Percentiles rank a stretch among this genome's conserved stretches.
These are phyloP conservation scores for Dillenia suffruticosa DNA, from an alignment of 164 flowering plant genomes.

Conservation along the genomic window DNA sequence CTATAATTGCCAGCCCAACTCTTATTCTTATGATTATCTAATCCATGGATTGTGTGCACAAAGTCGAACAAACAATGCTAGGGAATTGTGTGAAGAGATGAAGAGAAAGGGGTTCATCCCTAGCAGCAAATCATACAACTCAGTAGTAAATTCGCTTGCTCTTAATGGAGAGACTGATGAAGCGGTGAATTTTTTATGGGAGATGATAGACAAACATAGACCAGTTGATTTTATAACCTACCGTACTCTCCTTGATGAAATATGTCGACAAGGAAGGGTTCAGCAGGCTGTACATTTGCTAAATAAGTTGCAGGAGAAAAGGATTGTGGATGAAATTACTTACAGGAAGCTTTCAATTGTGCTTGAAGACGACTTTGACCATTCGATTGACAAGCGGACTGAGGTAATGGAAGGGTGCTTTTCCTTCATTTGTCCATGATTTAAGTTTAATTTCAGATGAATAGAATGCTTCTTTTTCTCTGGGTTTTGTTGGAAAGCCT, in stretches of 20 bases:
- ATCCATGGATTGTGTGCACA: constrained; percentile 89
- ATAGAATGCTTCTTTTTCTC: too few species aligned
- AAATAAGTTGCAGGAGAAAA: constrained; percentile 56
- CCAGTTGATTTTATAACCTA: constrained; percentile 64
- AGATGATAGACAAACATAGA: constrained; percentile 56
- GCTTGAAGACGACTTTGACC: constrained; percentile 48
- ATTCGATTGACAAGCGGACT: constrained; percentile 10
- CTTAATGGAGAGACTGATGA: constrained; percentile 73
- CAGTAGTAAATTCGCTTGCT: constrained; percentile 75
- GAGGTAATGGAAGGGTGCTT: constrained; percentile 13
- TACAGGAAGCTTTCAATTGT: constrained; percentile 50
- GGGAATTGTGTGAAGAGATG: constrained; percentile 63
- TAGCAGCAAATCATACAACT: constrained; percentile 70
- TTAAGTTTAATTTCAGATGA: too few species aligned
- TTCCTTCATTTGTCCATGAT: too few species aligned
- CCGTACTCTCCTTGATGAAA: constrained; percentile 60
- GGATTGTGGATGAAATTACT: constrained; percentile 44
- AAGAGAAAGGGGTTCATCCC: constrained; percentile 62
- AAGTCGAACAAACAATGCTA: constrained; percentile 74
- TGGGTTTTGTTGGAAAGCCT: too few species aligned
- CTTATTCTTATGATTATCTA: constrained; percentile 62
- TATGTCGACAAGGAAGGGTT: constrained; percentile 47
- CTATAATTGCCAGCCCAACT: constrained; percentile 57
- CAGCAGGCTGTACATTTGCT: constrained; percentile 53
- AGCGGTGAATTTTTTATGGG: constrained; percentile 63